Conservation (phyloP, 2,329 filamentous ascomycete genomes). For the Colletotrichum lini region DNA sequence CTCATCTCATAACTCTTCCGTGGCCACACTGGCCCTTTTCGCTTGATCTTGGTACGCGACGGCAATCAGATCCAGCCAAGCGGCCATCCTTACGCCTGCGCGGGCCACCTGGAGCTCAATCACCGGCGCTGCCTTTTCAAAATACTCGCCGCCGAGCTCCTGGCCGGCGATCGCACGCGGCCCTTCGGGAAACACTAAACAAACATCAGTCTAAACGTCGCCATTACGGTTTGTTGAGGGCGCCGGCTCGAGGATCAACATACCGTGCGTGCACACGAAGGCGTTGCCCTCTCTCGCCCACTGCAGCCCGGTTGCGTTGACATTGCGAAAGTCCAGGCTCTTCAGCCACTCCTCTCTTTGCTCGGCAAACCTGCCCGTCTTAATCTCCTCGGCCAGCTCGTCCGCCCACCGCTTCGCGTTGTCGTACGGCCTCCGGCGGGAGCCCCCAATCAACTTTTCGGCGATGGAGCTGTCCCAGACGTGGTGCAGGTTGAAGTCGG, state of each 20-base stretch:
- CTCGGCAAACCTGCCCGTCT: constrained; percentile 66
- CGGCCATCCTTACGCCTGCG: constrained; percentile 77
- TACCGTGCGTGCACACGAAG: constrained; percentile 73
- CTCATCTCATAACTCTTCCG: constrained; percentile 38
- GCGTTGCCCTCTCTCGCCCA: constrained; percentile 77
- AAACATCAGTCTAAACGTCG: constrained; percentile 13
- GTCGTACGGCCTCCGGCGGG: constrained; percentile 62
- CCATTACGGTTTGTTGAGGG: constrained; percentile 3
- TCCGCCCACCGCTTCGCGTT: constrained; percentile 70
- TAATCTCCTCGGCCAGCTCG: constrained; percentile 69
- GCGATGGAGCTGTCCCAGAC: constrained; percentile 82
- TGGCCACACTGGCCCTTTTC: constrained; percentile 15
- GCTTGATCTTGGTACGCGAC: constrained; percentile 49
- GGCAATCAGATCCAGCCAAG: constrained; percentile 76
- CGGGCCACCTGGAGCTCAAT: constrained; percentile 77
- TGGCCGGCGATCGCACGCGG: constrained; percentile 69
- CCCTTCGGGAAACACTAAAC: constrained; percentile 73
- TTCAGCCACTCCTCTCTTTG: constrained; percentile 69
- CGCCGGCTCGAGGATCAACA: constrained; percentile 46
- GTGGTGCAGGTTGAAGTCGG: constrained; percentile 76
- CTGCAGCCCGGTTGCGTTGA: constrained; percentile 68
- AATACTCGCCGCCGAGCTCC: constrained; percentile 76
- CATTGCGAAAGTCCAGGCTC: constrained; percentile 68
- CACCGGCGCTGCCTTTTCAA: constrained; percentile 72
- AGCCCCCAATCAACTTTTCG: constrained; percentile 74